Evolutionary conservation across 2,329 filamentous ascomycete genomes (phyloP).

Genomic region (Colletotrichum australisinense): DNA sequence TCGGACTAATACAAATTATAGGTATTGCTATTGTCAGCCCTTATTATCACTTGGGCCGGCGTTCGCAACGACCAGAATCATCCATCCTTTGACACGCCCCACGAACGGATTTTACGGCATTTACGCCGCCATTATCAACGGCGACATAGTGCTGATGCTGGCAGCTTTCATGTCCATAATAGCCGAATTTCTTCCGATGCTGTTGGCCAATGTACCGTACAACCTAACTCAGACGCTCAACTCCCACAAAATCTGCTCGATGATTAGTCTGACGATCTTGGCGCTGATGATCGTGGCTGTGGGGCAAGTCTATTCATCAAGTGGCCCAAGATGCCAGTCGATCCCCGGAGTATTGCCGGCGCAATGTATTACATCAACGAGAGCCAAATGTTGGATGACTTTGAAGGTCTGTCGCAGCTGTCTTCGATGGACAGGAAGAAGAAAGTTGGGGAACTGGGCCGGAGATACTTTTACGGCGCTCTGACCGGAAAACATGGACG

Average conservation of each 20-base stretch:
- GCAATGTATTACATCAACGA: conserved; percentile 55
- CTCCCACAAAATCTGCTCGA: conserved; percentile 54
- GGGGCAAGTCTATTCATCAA: conserved; percentile 51
- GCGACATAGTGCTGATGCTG: conserved; percentile 52
- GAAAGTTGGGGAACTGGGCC: conserved; percentile 27
- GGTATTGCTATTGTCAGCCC: conserved; percentile 59
- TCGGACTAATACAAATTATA: conserved; percentile 35
- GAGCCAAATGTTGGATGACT: conserved; percentile 30
- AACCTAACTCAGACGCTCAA: conserved; percentile 52
- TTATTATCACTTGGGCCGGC: conserved; percentile 52
- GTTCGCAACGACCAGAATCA: conserved; percentile 47
- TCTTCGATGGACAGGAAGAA: conserved; percentile 10
- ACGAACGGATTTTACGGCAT: conserved; percentile 60
- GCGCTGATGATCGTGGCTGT: conserved; percentile 56
- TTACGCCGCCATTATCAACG: conserved; percentile 47
- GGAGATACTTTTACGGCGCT: conserved; percentile 43
- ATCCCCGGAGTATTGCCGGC: conserved; percentile 59
- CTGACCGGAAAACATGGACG: background rate
- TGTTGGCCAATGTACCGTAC: conserved; percentile 61
- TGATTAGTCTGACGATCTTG: conserved; percentile 52
- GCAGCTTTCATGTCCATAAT: conserved; percentile 56
- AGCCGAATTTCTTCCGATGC: conserved; percentile 61
- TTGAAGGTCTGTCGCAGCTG: conserved; percentile 33
- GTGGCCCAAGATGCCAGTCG: conserved; percentile 58
- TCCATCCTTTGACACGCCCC: conserved; percentile 54